Evolutionary conservation across 192 early-diverging fungal species (phyloP).

Genomic region (Mortierella hygrophila): DNA sequence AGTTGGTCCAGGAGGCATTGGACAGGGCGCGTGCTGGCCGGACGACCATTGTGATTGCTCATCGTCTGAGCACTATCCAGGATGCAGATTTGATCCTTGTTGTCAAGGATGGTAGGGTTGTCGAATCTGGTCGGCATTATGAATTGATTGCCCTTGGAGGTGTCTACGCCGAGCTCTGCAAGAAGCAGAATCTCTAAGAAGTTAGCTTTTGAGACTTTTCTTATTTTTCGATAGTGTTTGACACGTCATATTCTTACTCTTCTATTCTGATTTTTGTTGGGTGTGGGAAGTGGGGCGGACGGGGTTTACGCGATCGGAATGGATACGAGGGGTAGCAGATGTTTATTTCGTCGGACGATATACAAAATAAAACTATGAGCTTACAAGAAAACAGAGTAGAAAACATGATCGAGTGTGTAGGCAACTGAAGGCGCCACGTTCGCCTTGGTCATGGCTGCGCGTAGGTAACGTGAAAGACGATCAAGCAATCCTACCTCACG

Average conservation of each 20-base stretch:
- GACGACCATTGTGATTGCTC: conserved; percentile 81
- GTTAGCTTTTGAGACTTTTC: too few species aligned
- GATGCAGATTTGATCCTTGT: conserved; percentile 84
- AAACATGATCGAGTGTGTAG: too few species aligned
- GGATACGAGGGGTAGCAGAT: too few species aligned
- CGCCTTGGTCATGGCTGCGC: too few species aligned
- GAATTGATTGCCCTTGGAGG: conserved; percentile 71
- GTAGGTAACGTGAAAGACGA: too few species aligned
- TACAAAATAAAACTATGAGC: background rate
- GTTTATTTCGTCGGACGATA: background rate
- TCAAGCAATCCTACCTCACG: too few species aligned
- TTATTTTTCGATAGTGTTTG: background rate
- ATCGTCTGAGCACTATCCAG: conserved; percentile 86
- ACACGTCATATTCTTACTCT: background rate
- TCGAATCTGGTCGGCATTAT: conserved; percentile 78
- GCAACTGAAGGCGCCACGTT: too few species aligned
- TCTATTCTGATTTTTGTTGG: background rate
- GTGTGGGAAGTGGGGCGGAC: background rate
- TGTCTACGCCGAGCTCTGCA: conserved; percentile 62
- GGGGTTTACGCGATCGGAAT: background rate
- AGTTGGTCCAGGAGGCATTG: conserved; percentile 80
- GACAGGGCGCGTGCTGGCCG: conserved; percentile 73
- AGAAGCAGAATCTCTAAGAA: conserved; percentile 71
- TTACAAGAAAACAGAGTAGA: too few species aligned
- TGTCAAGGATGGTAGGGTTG: conserved; percentile 69